phyloP scores from a whole-genome alignment of 306 rosid species.

The Oemleria cerasiformis region DNA sequence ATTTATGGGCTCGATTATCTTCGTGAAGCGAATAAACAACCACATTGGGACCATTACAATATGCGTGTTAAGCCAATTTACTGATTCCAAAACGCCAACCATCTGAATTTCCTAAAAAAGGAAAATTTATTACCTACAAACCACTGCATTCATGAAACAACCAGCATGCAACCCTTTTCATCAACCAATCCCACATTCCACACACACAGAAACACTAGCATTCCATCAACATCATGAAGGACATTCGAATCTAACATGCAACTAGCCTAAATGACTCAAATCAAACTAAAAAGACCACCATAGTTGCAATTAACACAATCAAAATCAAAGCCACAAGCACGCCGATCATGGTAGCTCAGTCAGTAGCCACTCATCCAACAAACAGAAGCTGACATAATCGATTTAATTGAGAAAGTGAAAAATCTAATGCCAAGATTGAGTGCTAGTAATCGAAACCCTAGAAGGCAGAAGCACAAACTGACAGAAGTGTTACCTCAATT shows the following conservation, averaged over 20 bases:
- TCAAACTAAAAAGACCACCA: not conserved
- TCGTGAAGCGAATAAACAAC: not conserved
- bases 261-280: not conserved
- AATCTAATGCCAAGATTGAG: slow-evolving; percentile 6
- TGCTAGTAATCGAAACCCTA: slow-evolving; percentile 6
- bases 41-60: not conserved
- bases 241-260: slow-evolving; percentile 4
- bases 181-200: not conserved
- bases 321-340: slow-evolving; percentile 1
- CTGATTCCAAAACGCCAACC: not conserved
- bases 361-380: not conserved
- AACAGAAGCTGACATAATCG: not conserved
- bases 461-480: not conserved
- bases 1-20: not conserved
- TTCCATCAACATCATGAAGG: not conserved
- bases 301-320: not conserved
- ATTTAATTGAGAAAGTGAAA: not conserved
- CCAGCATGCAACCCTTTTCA: slow-evolving; percentile 15
- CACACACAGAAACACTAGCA: not conserved
- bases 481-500: slow-evolving; percentile 35
- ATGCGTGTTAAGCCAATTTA: not conserved
- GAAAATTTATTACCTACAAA: not conserved
- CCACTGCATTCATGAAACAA: not conserved
- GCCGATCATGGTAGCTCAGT: not conserved
- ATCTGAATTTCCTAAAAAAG: not conserved